phyloP scores from a whole-genome alignment of 805 yeast genomes.

The Hemisphaericaspora nanyangensis region DNA sequence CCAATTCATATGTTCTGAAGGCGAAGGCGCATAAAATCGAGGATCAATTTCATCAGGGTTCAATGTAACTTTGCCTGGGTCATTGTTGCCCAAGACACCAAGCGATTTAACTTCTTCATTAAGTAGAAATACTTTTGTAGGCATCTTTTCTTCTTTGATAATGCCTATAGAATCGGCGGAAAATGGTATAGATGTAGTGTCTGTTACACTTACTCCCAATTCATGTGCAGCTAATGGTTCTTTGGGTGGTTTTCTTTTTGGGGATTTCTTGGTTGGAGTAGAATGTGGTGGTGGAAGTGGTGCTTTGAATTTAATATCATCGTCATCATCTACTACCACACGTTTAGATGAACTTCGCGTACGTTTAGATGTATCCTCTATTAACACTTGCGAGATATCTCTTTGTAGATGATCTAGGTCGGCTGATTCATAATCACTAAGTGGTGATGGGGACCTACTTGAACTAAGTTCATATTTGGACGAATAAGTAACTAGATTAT shows the following conservation, averaged over 20 bases:
- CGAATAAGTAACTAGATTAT: not conserved
- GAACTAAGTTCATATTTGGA: not conserved
- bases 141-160: constrained; percentile 22
- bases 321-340: constrained; percentile 6
- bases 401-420: constrained; percentile 1
- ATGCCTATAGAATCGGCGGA: constrained; percentile 42
- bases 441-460: constrained; percentile 15
- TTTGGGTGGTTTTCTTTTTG: constrained; percentile 22
- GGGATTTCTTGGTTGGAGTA: constrained; percentile 8
- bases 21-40: constrained; percentile 44
- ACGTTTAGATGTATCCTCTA: not conserved
- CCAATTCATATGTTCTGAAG: constrained; percentile 36
- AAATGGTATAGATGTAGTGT: constrained; percentile 28
- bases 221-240: constrained; percentile 1
- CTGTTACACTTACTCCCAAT: not conserved
- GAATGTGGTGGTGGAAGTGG: constrained; percentile 25
- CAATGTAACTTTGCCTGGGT: not conserved
- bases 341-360: not conserved
- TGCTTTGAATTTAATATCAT: constrained; percentile 2
- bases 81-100: constrained; percentile 15
- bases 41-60: constrained; percentile 31
- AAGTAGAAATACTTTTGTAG: constrained; percentile 34
- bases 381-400: not conserved
- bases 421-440: constrained; percentile 15
- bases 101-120: constrained; percentile 32